Evolutionary conservation across 805 yeast species (phyloP), one percentile per base, ranked within the genome.

Genomic region (Candida manassasensis): DNA sequence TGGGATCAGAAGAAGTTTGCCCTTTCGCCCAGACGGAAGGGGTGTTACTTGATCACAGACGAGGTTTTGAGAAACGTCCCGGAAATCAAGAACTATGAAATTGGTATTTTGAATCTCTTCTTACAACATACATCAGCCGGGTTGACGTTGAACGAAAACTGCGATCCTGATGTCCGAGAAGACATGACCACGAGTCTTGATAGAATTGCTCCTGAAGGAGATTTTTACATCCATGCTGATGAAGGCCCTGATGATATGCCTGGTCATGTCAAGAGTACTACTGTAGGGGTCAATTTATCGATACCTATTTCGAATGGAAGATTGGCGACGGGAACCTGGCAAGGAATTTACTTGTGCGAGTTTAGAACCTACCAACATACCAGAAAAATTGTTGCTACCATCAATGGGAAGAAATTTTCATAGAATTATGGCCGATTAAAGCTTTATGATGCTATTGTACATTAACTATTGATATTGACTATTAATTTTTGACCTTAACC

Each of bases 191-290:
- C 71, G 16, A 74, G 83, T 1, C 57, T 85, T 45, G 81, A 78
- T 47, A 61, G 74, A 34, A 62, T 84, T 38, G 84, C 75, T 3
- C 94, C 94, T 0, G 90, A 84, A 48, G 73, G 67, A 5, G 63
- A 64, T 35, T 53, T 58, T 24, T 81, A 80, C 46, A 49, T 70
- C 30, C 89, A 80, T 53, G 75, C 71, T 10, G 90, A 81, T 36
- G 94, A 84, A 56, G 94, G 86, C 1, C 71, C 84, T 3, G 94
- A 85, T 52, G 94, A 84, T 53, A 81, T 84, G 88, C 85, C 90
- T 2, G 84, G 89, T 0, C 94, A 84, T 55, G 78, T 79, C 34
- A 79, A 83, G 51, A 69, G 83, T 13, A 35, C 39, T 45, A 57
- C 75, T 32, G 70, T 81, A 7, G 93, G 94, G 13, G 81, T 77